Evolutionary conservation across 768 basidiomycete genomes (phyloP), one percentile per base, ranked within the genome.

Genomic region (Porpolomopsis calyptriformis): DNA sequence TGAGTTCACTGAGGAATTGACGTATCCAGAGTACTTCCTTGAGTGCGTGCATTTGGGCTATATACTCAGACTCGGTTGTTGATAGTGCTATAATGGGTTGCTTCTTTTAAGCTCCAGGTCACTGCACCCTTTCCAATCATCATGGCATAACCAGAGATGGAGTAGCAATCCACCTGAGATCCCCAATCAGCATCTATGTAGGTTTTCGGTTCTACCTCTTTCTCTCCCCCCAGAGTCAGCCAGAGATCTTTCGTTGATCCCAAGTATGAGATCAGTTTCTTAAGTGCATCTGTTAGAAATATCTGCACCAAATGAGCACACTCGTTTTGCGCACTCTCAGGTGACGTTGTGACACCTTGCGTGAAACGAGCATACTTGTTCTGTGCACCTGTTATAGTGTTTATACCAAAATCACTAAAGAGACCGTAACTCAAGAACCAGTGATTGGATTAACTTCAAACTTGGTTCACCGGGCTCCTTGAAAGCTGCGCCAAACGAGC

Each of bases 61-160:
- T 44, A 29, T 56, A 55, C 40, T 51, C 53, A 12, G 49, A 47
- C 42, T 53, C 52, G 9, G 46, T 43, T 2, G 55, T 55, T 2
- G 52, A 55, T 9, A 56, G 37, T 9, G 46, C 35, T 16, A 56
- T 44, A 18, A 50, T 41, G 14, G 41, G 37, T 43, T 64, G 62
- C 26, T 51, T 49, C 40, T 54, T 56, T n/a, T 25, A 55, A 57
- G 22, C 26, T 47, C 61, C 63, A 64, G 24, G 54, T 51, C 10
- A 64, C 53, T 5, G 55, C 43, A 10, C 54, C 53, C 7, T 57
- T 55, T 24, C 52, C 55, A 23, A 58, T 31, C 24, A 55, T 49
- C 44, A 53, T 58, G 8, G 57, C 50, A 41, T 56, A 63, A 7
- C 60, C 61, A 9, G 54, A 56, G 8, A 57, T 57, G 5, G 61